These are phyloP conservation scores for Metarhizium album DNA, from an alignment of 2,329 filamentous ascomycete species.

Conservation along the genomic window DNA sequence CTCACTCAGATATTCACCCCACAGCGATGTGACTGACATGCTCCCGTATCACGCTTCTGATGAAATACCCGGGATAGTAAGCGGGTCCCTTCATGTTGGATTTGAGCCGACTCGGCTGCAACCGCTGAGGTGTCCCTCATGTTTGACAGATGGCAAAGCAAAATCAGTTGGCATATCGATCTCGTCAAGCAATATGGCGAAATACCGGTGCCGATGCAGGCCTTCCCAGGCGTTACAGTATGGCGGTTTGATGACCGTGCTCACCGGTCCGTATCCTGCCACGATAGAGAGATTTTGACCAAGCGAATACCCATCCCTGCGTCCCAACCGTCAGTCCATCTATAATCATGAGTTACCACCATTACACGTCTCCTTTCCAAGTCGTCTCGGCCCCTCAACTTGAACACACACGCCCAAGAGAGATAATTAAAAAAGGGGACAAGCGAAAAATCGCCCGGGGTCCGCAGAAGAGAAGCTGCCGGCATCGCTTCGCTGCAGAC, in stretches of 20 bases:
- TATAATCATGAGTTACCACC: background rate
- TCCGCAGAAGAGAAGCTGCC: background rate
- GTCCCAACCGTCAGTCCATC: background rate
- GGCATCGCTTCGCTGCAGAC: background rate
- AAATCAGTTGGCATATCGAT: slow-evolving; percentile 1
- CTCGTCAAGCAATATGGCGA: background rate
- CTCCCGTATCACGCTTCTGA: slow-evolving; percentile 4
- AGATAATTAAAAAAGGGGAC: too few species aligned
- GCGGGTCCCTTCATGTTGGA: slow-evolving; percentile 3
- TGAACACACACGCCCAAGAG: background rate
- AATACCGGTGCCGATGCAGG: slow-evolving; percentile 2
- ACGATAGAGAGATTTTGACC: background rate
- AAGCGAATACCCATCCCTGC: background rate
- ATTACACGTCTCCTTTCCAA: background rate
- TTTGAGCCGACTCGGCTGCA: slow-evolving; percentile 4
- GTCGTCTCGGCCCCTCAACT: background rate
- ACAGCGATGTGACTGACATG: background rate
- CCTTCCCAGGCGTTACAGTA: background rate
- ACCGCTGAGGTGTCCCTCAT: slow-evolving; percentile 2
- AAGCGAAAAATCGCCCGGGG: too few species aligned
- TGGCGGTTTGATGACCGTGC: background rate
- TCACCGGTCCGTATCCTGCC: background rate
- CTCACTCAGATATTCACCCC: background rate
- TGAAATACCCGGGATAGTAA: slow-evolving; percentile 2
- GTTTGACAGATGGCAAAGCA: slow-evolving; percentile 8